Conservation (phyloP, 257 asterid genomes). For the Salvia rosmarinus region DNA sequence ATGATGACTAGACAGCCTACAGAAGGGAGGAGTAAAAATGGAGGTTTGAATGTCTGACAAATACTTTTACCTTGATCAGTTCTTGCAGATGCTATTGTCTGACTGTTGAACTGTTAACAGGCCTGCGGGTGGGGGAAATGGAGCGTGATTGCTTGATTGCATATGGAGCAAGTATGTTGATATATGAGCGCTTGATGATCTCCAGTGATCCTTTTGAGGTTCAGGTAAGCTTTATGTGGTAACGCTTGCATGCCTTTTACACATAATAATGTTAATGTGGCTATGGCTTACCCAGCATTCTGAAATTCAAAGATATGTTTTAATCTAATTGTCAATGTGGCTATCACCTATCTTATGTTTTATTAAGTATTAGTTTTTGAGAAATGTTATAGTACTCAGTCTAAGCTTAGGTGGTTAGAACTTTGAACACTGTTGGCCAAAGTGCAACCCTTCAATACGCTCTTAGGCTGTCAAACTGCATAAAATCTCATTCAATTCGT, state of each 20-base stretch:
- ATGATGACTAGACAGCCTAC: constrained; percentile 97
- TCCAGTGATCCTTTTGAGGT: constrained; percentile 97
- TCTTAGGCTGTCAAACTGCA: background rate
- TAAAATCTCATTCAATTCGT: background rate
- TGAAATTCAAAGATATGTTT: background rate
- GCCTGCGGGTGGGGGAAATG: constrained; percentile 97
- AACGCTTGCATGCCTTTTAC: background rate
- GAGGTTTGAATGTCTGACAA: constrained; percentile 55
- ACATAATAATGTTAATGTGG: background rate
- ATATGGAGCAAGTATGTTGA: constrained; percentile 94
- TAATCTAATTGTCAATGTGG: background rate
- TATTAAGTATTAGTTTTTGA: too few relatives aligned
- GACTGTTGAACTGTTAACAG: constrained; percentile 46
- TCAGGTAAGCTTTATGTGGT: constrained; percentile 58
- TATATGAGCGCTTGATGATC: constrained; percentile 86
- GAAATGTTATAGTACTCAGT: too few relatives aligned
- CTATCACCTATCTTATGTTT: too few relatives aligned
- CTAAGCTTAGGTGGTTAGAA: background rate
- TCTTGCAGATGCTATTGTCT: constrained; percentile 21
- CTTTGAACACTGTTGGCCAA: background rate
- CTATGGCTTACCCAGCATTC: background rate
- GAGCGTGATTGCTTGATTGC: constrained; percentile 99
- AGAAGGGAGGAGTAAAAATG: constrained; percentile 90
- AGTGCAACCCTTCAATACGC: background rate
- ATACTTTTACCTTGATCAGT: background rate